A percentile compares a stretch with the other conserved stretches of the same genome.
These are phyloP conservation scores for Actinomortierella wolfii DNA, from an alignment of 371 early-diverging fungal genomes.

Conservation along the genomic window DNA sequence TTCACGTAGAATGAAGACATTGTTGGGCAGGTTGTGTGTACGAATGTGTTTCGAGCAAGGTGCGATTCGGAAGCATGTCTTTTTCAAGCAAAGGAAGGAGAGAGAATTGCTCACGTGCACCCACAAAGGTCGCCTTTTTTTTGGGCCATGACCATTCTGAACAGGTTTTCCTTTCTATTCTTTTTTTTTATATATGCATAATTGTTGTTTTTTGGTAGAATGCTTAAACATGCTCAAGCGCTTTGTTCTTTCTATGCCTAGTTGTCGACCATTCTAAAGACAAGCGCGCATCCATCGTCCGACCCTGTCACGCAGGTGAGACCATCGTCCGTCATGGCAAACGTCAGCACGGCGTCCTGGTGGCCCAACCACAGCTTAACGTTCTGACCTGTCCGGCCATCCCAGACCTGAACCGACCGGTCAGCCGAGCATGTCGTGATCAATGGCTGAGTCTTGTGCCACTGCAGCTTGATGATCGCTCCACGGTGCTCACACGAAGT, in stretches of 20 bases:
- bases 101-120: background rate
- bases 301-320: constrained; percentile 72
- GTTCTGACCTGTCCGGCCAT: constrained; percentile 77
- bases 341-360: constrained; percentile 83
- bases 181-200: constrained; percentile 1
- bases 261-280: constrained; percentile 57
- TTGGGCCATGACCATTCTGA: background rate
- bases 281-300: constrained; percentile 79
- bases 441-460: constrained; percentile 65
- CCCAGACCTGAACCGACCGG: constrained; percentile 83
- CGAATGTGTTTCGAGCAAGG: too few relatives aligned
- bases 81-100: background rate
- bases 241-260: constrained; percentile 1
- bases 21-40: background rate
- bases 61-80: too few relatives aligned
- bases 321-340: constrained; percentile 81
- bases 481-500: constrained; percentile 76
- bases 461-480: constrained; percentile 81
- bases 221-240: background rate
- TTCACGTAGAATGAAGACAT: constrained; percentile 59
- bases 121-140: background rate
- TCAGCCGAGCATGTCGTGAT: constrained; percentile 79
- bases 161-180: background rate
- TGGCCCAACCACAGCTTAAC: constrained; percentile 83
- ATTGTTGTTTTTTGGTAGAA: background rate